These are phyloP conservation scores for Talaromyces ruber DNA, from an alignment of 495 filamentous ascomycete species.

Conservation along the genomic window DNA sequence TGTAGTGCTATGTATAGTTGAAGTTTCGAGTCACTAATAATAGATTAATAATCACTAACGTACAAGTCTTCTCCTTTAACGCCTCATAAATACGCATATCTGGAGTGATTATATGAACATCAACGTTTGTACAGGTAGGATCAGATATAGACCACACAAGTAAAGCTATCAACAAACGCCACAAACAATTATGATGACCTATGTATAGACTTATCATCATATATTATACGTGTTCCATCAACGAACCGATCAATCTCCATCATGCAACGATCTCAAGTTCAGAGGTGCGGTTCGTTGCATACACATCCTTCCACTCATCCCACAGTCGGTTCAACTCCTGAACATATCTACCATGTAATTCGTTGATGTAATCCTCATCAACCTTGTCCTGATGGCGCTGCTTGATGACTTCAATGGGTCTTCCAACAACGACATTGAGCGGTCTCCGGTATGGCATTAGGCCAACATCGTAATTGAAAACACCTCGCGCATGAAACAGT, in stretches of 20 bases:
- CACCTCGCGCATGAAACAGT: conserved; percentile 78
- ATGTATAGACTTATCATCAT: neutral
- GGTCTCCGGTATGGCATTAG: conserved; percentile 87
- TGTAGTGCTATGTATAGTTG: neutral
- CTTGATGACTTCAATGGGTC: conserved; percentile 63
- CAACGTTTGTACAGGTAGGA: neutral
- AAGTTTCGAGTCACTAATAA: neutral
- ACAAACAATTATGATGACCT: neutral
- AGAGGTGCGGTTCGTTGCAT: conserved; percentile 58
- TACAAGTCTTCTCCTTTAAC: neutral
- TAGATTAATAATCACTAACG: neutral
- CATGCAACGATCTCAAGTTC: conserved; percentile 77
- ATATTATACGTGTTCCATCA: neutral
- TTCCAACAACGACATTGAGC: conserved; percentile 80
- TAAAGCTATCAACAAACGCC: neutral
- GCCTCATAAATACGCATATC: neutral
- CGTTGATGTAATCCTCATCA: conserved; percentile 66
- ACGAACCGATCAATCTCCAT: neutral
- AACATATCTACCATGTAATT: conserved; percentile 72
- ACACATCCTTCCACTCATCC: conserved; percentile 82
- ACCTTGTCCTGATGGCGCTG: conserved; percentile 42
- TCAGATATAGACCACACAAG: neutral
- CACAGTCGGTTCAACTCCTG: conserved; percentile 72
- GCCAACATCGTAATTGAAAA: conserved; percentile 97
- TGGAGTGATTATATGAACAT: neutral